Evolutionary conservation across 371 early-diverging fungal species (phyloP), one percentile per base, ranked within the genome.

Genomic region (Mucor racemosus): DNA sequence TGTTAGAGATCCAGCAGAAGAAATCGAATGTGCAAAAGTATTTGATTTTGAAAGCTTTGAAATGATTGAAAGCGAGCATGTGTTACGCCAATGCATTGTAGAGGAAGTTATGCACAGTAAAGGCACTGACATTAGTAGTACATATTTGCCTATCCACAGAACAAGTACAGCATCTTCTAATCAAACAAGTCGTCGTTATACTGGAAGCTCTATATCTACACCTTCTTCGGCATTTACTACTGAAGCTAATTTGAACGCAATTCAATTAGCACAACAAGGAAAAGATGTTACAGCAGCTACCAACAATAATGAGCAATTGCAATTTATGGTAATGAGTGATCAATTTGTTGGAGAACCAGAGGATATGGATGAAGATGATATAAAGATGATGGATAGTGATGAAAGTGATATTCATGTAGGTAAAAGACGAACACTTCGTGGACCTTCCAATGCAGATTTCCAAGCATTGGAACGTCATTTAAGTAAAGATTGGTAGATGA

Each of bases 41-140:
- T 83, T 83, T 63, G 81, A 80, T 44, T 83, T 83, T 72, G 80
- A 78, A 57, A 74, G 77, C 39, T 80, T 83, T 62, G 84, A 83
- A 46, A 44, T 62, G 53, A 73, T 83, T 50, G 70, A 77, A 62
- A 77, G 79, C 34, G 75, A 77, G 31, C 72, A 80, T 39, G 68
- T 67, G 1, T 60, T 83, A 11, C 69, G 79, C 36, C 72, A 75
- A 39, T 72, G 75, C 35, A 83, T 83, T 53, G 50, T 83, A 7
- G 66, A 78, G 10, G 76, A 80, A 67, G 81, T 83, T 9, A 68
- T 72, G 61, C 33, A 40, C 0, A 67, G 62, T n/a, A 67, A 72
- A 50, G 69, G 65, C 15, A 39, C 64, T 13, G 48, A 46, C 6
- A 36, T 64, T 26, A 26, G 26, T 31, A 31, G 9, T 26, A 38